phyloP scores from a whole-genome alignment of 169 alveolate species.

The Plasmodium falciparum region DNA sequence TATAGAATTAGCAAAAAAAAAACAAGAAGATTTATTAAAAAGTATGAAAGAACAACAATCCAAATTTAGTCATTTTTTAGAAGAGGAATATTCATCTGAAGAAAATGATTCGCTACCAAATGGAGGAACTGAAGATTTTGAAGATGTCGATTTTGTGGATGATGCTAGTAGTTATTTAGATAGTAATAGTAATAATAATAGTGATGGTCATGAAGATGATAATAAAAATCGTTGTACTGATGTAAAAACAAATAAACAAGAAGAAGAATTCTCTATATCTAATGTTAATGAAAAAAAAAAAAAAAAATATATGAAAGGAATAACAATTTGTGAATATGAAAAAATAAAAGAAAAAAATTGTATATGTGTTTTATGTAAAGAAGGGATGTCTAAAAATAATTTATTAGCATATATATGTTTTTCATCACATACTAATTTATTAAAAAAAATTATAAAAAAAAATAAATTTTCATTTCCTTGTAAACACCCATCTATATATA shows the following conservation, averaged over 20 bases:
- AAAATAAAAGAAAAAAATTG: constrained; percentile 53
- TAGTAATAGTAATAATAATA: background rate
- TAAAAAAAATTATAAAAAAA: constrained; percentile 62
- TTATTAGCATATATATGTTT: constrained; percentile 62
- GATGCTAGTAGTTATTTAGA: too few relatives aligned
- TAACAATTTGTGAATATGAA: constrained; percentile 42
- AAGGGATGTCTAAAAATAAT: constrained; percentile 59
- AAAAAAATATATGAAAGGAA: background rate
- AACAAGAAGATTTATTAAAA: constrained; percentile 49
- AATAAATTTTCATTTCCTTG: constrained; percentile 71
- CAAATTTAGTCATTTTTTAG: constrained; percentile 41
- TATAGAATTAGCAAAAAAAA: constrained; percentile 38
- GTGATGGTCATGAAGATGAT: background rate
- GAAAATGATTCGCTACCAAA: background rate
- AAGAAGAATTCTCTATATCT: background rate
- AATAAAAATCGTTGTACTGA: background rate
- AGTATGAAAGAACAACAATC: constrained; percentile 60
- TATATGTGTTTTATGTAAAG: constrained; percentile 72
- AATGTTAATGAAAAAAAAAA: background rate
- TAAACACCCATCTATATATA: constrained; percentile 54
- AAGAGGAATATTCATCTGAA: constrained; percentile 32
- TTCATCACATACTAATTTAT: constrained; percentile 53
- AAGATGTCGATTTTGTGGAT: too few relatives aligned
- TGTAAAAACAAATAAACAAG: background rate
- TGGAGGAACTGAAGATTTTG: background rate